phyloP scores from a whole-genome alignment of 2,329 filamentous ascomycete species.

The Sporothrix schenckii region DNA sequence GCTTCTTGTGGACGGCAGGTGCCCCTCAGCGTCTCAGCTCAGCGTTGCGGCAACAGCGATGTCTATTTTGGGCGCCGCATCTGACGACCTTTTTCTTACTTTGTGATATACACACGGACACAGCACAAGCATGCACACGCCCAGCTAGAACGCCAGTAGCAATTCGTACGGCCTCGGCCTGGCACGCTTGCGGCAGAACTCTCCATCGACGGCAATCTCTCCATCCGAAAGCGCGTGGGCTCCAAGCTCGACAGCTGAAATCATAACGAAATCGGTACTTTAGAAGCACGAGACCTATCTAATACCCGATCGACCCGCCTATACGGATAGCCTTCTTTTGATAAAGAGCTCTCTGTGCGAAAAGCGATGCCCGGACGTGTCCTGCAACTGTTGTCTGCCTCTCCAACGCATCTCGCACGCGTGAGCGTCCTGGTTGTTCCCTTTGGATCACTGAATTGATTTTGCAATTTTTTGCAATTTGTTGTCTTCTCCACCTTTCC shows the following conservation, averaged over 20 bases:
- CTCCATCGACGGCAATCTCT: neutral
- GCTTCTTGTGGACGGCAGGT: neutral
- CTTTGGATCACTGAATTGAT: neutral
- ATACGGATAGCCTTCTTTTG: neutral
- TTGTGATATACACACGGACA: neutral
- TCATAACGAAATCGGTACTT: constrained; percentile 7
- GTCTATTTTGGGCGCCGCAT: neutral
- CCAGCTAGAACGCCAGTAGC: neutral
- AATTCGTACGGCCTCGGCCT: too few relatives aligned
- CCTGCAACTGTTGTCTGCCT: neutral
- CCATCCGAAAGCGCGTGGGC: neutral
- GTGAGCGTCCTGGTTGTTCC: neutral
- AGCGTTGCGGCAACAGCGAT: constrained; percentile 3
- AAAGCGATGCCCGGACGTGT: constrained; percentile 13
- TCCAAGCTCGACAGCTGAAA: neutral
- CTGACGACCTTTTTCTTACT: neutral
- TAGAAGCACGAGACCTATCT: neutral
- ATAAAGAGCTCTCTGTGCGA: neutral
- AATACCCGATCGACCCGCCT: neutral
- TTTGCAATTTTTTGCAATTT: too few relatives aligned
- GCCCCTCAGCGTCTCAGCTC: constrained; percentile 27
- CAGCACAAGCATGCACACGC: neutral
- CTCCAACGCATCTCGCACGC: neutral
- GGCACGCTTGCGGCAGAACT: neutral
- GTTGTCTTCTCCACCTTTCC: neutral